These are phyloP conservation scores for Sarcomyxa edulis DNA, from an alignment of 768 basidiomycete genomes.

Conservation along the genomic window DNA sequence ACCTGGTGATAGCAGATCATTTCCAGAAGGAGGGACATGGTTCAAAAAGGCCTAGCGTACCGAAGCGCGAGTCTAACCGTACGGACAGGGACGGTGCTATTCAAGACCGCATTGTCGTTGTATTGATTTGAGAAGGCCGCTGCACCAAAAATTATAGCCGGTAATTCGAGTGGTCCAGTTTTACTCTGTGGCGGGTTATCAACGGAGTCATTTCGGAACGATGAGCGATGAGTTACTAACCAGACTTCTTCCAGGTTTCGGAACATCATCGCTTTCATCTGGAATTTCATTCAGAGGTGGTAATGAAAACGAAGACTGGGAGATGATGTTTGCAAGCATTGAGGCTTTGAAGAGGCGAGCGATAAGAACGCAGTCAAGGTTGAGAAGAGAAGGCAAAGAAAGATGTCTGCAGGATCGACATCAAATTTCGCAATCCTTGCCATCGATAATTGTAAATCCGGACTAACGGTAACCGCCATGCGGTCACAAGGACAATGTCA, in stretches of 20 bases:
- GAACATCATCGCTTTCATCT: slow-evolving; percentile 29
- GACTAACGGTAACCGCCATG: too few species aligned
- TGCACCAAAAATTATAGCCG: slow-evolving; percentile 64
- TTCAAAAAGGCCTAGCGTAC: slow-evolving; percentile 29
- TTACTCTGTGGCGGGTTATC: slow-evolving; percentile 14
- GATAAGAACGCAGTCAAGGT: too few species aligned
- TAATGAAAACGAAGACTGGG: slow-evolving; percentile 4
- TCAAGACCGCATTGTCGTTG: slow-evolving; percentile 53
- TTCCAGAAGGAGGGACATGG: background rate
- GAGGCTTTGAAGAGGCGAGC: too few species aligned
- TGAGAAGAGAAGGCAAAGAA: too few species aligned
- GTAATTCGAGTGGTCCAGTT: slow-evolving; percentile 28
- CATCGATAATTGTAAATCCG: too few species aligned
- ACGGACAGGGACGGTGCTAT: slow-evolving; percentile 53
- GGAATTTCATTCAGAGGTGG: slow-evolving; percentile 13
- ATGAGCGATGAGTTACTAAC: slow-evolving; percentile 23
- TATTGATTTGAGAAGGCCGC: slow-evolving; percentile 66
- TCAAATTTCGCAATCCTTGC: too few species aligned
- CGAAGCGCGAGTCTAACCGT: slow-evolving; percentile 71
- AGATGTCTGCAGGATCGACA: too few species aligned
- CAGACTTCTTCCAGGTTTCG: slow-evolving; percentile 30
- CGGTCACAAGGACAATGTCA: too few species aligned
- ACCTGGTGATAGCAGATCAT: slow-evolving; percentile 35
- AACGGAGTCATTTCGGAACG: too few species aligned
- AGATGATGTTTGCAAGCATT: slow-evolving; percentile 2